Evolutionary conservation across 1,139 yeast genomes (phyloP).

Genomic region (Magnusiomyces tetraspermus): DNA sequence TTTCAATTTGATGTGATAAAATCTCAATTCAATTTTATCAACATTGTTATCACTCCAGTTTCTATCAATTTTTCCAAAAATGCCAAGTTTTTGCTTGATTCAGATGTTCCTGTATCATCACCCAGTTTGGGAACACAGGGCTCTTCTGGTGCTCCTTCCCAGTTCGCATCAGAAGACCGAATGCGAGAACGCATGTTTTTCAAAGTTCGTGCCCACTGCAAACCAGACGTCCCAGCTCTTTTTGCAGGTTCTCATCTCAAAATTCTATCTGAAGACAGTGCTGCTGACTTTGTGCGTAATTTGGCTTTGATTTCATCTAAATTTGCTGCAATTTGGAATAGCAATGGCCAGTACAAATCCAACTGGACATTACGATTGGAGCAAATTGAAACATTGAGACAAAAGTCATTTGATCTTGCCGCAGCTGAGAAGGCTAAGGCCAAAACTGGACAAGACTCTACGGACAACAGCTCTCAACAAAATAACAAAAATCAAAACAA

Average conservation of each 20-base stretch:
- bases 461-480: constrained; percentile 10
- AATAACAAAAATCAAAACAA: constrained; percentile 6
- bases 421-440: not conserved
- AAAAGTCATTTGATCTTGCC: constrained; percentile 19
- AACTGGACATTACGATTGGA: constrained; percentile 61
- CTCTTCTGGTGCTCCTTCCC: constrained; percentile 6
- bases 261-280: constrained; percentile 48
- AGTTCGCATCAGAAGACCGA: not conserved
- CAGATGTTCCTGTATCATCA: not conserved
- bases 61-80: constrained; percentile 23
- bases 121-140: not conserved
- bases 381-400: constrained; percentile 45
- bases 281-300: constrained; percentile 58
- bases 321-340: constrained; percentile 70
- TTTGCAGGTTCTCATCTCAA: constrained; percentile 71
- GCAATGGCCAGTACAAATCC: constrained; percentile 44
- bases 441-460: not conserved
- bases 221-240: constrained; percentile 65
- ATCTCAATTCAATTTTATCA: constrained; percentile 75
- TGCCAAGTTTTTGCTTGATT: not conserved
- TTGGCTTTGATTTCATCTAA: constrained; percentile 57
- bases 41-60: constrained; percentile 68
- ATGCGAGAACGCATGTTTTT: constrained; percentile 31
- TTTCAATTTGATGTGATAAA: constrained; percentile 64
- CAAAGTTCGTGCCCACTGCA: constrained; percentile 54